Base-by-base conservation (phyloP, 1,284 basidiomycete species). In the Cryptococcus floricola region DNA sequence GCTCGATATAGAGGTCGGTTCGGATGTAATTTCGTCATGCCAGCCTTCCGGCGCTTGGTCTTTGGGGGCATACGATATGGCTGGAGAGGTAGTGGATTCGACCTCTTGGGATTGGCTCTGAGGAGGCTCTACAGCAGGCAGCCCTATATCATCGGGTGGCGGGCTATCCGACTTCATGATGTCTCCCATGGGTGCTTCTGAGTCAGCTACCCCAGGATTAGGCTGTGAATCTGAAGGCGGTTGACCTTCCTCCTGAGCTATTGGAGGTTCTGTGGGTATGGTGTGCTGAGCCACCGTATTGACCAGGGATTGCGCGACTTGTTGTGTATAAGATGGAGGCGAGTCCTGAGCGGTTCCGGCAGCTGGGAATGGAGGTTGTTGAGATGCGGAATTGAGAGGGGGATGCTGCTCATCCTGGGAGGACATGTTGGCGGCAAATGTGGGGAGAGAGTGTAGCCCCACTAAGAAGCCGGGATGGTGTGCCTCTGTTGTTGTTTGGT, bases 221-320 rank as follows among this genome's bases (percentile, higher is more conserved):
- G 48, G 47, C n/a, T 27, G 50, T 23, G 54, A 44, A 7, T 56
- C 41, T 23, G 55, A 49, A 16, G 53, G 48, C n/a, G 56, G 23
- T 14, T 44, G 39, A 34, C 42, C 57, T 16, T 45, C 39, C 18
- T 64, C 53, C 14, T 58, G 43, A 4, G 28, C 18, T 16, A 61
- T 58, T n/a, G 60, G 48, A 12, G 63, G 61, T 13, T 53, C 25
- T 1, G 60, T 51, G 1, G 70, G 70, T 19, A 66, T 57, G 28
- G 64, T 58, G 54, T 70, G 70, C 18, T 57, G 57, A 0, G 69
- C 63, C 18, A 69, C 64, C 8, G 65, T 52, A 48, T 71, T 67
- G 42, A 73, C 43, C 12, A 69, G 48, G 1, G 48, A 49, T 51
- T 73, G 65, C 5, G 62, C 59, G 34, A 50, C 28, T n/a, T 63